Conservation (phyloP, 2,329 filamentous ascomycete species). For the Fusarium illudens region DNA sequence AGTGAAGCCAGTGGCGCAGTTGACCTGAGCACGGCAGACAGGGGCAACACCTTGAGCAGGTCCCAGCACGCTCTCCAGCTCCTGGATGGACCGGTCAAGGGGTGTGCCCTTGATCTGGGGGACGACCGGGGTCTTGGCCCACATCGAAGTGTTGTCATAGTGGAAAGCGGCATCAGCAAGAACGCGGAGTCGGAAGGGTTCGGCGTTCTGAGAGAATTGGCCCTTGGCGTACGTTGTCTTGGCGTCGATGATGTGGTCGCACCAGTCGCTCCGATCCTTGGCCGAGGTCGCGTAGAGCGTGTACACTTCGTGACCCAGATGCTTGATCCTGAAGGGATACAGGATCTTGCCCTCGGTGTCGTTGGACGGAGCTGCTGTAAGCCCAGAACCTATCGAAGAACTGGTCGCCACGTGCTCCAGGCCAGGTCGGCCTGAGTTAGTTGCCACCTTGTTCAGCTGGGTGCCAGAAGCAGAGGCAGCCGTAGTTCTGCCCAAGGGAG, state of each 20-base stretch:
- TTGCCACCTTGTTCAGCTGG: constrained; percentile 64
- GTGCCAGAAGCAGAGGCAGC: constrained; percentile 67
- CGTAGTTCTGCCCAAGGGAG: constrained; percentile 66
- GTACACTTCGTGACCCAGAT: constrained; percentile 92
- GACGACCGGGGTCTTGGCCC: constrained; percentile 70
- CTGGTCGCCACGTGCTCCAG: constrained; percentile 74
- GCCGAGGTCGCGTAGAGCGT: constrained; percentile 85
- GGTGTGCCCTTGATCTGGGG: constrained; percentile 85
- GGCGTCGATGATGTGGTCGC: constrained; percentile 89
- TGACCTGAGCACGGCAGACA: constrained; percentile 85
- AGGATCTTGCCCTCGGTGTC: constrained; percentile 84
- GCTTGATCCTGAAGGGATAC: constrained; percentile 95
- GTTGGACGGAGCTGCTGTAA: constrained; percentile 58
- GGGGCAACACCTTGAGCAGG: constrained; percentile 74
- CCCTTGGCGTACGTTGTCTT: constrained; percentile 94
- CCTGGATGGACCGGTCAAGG: constrained; percentile 86
- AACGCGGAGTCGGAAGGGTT: constrained; percentile 91
- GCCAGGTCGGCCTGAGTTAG: constrained; percentile 63
- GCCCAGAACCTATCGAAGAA: constrained; percentile 67
- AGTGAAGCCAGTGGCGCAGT: constrained; percentile 91
- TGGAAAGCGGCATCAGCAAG: constrained; percentile 93
- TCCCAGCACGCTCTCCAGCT: constrained; percentile 83
- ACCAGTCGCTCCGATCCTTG: constrained; percentile 85
- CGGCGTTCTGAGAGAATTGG: constrained; percentile 89
- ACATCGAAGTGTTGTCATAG: constrained; percentile 70